Percentiles rank a stretch among this genome's conserved stretches.
Conservation (phyloP, 129 eudicot genomes). For the Tagetes patula region DNA sequence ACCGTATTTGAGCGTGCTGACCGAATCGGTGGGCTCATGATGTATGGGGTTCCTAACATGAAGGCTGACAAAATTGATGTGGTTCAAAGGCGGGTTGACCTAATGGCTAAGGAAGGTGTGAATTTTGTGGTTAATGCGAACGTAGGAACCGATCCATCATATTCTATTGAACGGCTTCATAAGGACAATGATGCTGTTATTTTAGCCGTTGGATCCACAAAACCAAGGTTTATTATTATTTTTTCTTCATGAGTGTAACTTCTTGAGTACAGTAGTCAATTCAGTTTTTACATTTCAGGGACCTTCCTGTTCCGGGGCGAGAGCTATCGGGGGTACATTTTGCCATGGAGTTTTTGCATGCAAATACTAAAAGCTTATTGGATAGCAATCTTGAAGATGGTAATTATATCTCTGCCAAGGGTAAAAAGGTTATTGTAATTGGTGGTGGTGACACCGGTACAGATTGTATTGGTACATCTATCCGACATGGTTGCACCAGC, state of each 20-base stretch:
- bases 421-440: conserved; percentile 91
- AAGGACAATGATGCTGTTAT: conserved; percentile 78
- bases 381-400: conserved; percentile 95
- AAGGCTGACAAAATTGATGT: conserved; percentile 83
- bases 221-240: conserved; percentile 57
- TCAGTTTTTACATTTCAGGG: conserved; percentile 49
- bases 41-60: conserved; percentile 99
- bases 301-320: conserved; percentile 97
- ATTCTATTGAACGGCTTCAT: conserved; percentile 67
- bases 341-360: conserved; percentile 98
- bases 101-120: conserved; percentile 89
- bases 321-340: conserved; percentile 93
- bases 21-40: conserved; percentile 98
- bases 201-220: conserved; percentile 91
- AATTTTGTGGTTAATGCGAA: conserved; percentile 82
- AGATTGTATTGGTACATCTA: conserved; percentile 95
- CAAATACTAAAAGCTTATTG: conserved; percentile 90
- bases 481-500: conserved; percentile 88
- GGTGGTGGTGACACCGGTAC: conserved; percentile 99
- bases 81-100: conserved; percentile 88
- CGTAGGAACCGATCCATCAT: conserved; percentile 76
- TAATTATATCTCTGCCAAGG: conserved; percentile 86
- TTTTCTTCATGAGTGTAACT: background rate
- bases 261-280: background rate
- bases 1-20: conserved; percentile 96